Conservation (phyloP, 495 filamentous ascomycete species). For the Trichocladium uniseriatum region DNA sequence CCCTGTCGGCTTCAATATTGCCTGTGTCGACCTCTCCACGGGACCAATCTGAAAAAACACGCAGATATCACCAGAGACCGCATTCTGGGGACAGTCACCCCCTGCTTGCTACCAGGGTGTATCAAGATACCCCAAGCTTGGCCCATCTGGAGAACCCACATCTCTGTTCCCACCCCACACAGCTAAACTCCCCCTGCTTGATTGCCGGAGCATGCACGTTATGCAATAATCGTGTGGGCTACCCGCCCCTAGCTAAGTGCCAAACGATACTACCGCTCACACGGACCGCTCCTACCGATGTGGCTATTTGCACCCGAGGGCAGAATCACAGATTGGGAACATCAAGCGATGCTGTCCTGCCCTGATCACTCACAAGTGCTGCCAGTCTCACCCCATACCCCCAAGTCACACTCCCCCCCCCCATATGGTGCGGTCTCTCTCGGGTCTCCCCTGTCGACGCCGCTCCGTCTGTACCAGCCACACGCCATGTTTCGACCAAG, state of each 20-base stretch:
- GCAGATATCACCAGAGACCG: not conserved
- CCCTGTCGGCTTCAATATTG: too few species aligned
- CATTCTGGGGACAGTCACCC: not conserved
- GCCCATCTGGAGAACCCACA: slow-evolving; percentile 9
- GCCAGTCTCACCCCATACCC: slow-evolving; percentile 8
- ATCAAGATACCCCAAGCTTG: slow-evolving; percentile 7
- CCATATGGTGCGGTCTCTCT: too few species aligned
- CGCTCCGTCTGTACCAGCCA: too few species aligned
- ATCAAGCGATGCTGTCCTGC: slow-evolving; percentile 28
- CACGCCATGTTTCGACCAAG: slow-evolving; percentile 5
- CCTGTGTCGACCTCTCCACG: too few species aligned
- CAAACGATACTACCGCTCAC: slow-evolving; percentile 28
- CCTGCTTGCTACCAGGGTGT: slow-evolving; percentile 10
- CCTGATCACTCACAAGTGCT: not conserved
- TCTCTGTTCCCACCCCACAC: slow-evolving; percentile 13
- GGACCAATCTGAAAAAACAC: not conserved
- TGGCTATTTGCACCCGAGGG: slow-evolving; percentile 30
- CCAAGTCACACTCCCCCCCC: too few species aligned
- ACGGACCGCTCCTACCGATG: slow-evolving; percentile 38
- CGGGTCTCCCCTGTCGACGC: too few species aligned
- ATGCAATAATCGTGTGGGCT: slow-evolving; percentile 16
- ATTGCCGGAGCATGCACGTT: slow-evolving; percentile 10
- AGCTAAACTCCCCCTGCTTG: slow-evolving; percentile 6
- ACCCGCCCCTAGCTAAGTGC: slow-evolving; percentile 8
- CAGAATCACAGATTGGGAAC: slow-evolving; percentile 11